These are phyloP conservation scores for Ramaria rubella DNA, from an alignment of 768 basidiomycete species.

Conservation along the genomic window DNA sequence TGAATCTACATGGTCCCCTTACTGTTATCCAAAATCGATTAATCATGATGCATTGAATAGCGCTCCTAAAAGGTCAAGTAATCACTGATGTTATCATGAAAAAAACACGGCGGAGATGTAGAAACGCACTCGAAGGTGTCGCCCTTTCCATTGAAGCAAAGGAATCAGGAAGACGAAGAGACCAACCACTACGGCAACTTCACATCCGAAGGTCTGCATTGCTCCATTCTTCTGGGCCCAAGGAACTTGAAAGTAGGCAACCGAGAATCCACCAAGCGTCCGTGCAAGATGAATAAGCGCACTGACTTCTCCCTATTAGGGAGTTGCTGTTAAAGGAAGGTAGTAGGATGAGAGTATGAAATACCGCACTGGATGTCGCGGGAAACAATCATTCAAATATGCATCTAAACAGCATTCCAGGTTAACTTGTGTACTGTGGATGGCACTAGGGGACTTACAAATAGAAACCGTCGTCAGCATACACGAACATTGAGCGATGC, in stretches of 20 bases:
- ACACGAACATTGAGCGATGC: conserved; percentile 46
- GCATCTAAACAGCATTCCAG: conserved; percentile 29
- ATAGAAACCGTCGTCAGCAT: conserved; percentile 60
- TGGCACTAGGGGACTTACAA: conserved; percentile 31
- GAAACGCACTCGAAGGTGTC: not conserved
- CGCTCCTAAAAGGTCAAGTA: no score
- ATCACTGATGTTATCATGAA: no score
- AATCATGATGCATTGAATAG: no score
- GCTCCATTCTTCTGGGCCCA: conserved; percentile 58
- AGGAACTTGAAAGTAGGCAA: conserved; percentile 61
- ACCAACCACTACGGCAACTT: conserved; percentile 50
- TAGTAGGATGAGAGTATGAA: not conserved
- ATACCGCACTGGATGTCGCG: conserved; percentile 31
- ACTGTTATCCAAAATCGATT: no score
- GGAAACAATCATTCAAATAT: conserved; percentile 45
- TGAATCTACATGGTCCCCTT: no score
- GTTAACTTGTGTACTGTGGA: not conserved
- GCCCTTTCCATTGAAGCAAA: conserved; percentile 43
- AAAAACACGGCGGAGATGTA: no score
- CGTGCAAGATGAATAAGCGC: conserved; percentile 54
- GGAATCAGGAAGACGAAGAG: conserved; percentile 46
- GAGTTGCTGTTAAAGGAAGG: not conserved
- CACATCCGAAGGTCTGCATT: conserved; percentile 53
- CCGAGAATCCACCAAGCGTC: conserved; percentile 51
- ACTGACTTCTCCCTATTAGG: conserved; percentile 50